Percentiles rank a stretch among this genome's conserved stretches.
These are phyloP conservation scores for Globisporangium rhizosaccharum DNA, from an alignment of 352 stramenopile genomes.

Conservation along the genomic window DNA sequence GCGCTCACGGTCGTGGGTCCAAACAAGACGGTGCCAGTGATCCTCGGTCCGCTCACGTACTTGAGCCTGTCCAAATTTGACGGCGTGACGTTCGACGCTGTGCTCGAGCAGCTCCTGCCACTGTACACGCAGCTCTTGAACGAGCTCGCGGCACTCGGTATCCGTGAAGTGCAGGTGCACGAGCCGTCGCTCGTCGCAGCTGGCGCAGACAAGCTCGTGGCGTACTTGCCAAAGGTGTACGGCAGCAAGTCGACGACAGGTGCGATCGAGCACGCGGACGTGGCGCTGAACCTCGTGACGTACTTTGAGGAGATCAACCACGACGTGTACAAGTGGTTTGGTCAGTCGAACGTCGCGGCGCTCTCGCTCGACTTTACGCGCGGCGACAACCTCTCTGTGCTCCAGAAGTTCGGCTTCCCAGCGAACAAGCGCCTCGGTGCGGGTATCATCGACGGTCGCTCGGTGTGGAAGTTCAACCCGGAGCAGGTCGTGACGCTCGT, in stretches of 20 bases:
- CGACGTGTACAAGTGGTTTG: constrained; percentile 89
- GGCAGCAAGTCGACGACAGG: constrained; percentile 44
- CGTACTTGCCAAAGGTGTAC: constrained; percentile 64
- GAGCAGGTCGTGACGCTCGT: constrained; percentile 46
- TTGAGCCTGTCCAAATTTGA: constrained; percentile 79
- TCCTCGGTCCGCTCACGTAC: constrained; percentile 85
- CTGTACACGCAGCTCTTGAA: constrained; percentile 75
- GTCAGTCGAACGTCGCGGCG: constrained; percentile 55
- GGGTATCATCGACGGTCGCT: constrained; percentile 88
- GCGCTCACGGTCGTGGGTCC: constrained; percentile 71
- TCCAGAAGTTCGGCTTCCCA: constrained; percentile 86
- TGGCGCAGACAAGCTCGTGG: constrained; percentile 43
- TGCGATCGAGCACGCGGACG: constrained; percentile 51
- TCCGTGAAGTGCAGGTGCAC: constrained; percentile 88
- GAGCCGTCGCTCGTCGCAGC: constrained; percentile 87
- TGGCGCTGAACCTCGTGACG: constrained; percentile 74
- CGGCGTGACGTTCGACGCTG: constrained; percentile 54
- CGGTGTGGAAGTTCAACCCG: constrained; percentile 88
- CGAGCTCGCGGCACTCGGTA: constrained; percentile 65
- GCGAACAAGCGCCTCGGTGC: constrained; percentile 81
- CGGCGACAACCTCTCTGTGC: constrained; percentile 75
- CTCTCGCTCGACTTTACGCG: constrained; percentile 91
- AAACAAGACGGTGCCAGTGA: constrained; percentile 77
- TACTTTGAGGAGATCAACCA: constrained; percentile 90
- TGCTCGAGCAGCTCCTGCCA: constrained; percentile 70